Percentiles rank a stretch among this genome's conserved stretches.
These are phyloP conservation scores for Gaeumannomyces sp. DNA, from an alignment of 2,329 filamentous ascomycete species.

Conservation along the genomic window DNA sequence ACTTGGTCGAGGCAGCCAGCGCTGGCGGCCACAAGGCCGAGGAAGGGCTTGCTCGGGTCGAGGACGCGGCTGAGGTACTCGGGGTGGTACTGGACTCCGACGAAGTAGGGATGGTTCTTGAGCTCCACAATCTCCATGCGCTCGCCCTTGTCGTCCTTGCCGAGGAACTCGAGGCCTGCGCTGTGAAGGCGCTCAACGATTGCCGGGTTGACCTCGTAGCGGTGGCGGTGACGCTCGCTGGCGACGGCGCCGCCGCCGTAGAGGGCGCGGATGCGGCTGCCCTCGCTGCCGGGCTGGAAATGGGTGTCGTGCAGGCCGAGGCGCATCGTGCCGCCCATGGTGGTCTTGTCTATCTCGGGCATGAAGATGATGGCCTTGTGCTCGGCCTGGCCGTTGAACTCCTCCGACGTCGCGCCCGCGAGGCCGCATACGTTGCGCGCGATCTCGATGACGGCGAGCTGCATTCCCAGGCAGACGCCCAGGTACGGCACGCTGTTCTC, in stretches of 20 bases:
- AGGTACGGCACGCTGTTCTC: slow-evolving; percentile 76
- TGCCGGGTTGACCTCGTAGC: slow-evolving; percentile 74
- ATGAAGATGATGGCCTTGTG: slow-evolving; percentile 80
- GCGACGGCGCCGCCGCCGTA: slow-evolving; percentile 51
- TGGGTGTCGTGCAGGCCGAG: slow-evolving; percentile 63
- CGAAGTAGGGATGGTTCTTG: slow-evolving; percentile 70
- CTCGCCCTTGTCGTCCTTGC: slow-evolving; percentile 66
- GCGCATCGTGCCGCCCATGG: slow-evolving; percentile 74
- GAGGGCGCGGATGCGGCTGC: slow-evolving; percentile 62
- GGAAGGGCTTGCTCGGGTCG: slow-evolving; percentile 66
- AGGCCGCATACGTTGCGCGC: slow-evolving; percentile 70
- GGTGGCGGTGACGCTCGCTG: slow-evolving; percentile 68
- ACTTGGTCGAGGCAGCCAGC: slow-evolving; percentile 55
- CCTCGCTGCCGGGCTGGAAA: slow-evolving; percentile 64
- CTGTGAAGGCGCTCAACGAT: slow-evolving; percentile 57
- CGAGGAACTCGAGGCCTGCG: slow-evolving; percentile 63
- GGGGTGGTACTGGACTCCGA: slow-evolving; percentile 73
- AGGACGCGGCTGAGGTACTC: slow-evolving; percentile 77
- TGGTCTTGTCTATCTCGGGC: slow-evolving; percentile 71
- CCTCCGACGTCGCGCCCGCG: slow-evolving; percentile 47
- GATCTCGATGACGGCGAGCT: slow-evolving; percentile 85
- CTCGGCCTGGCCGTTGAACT: slow-evolving; percentile 48
- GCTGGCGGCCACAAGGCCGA: slow-evolving; percentile 78
- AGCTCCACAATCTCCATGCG: slow-evolving; percentile 75
- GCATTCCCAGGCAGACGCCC: slow-evolving; percentile 88